These are phyloP conservation scores for Brassica balearica DNA, from an alignment of 441 rosid species.

Conservation along the genomic window DNA sequence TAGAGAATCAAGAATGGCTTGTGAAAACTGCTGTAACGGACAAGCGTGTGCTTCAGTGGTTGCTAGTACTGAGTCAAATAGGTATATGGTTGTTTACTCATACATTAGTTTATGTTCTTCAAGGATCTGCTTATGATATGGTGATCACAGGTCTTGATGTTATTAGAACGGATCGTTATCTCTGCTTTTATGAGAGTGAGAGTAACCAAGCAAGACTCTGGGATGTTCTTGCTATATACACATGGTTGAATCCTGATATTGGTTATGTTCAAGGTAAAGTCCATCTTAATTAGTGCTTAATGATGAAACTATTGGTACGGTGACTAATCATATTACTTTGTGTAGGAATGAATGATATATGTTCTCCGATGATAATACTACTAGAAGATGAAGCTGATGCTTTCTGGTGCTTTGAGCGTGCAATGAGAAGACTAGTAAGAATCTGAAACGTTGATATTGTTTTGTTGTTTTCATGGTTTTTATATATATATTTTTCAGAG, in stretches of 20 bases:
- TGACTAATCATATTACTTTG: not conserved
- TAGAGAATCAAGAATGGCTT: constrained; percentile 45
- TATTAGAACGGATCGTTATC: constrained; percentile 82
- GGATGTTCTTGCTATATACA: constrained; percentile 84
- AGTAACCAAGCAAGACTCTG: constrained; percentile 80
- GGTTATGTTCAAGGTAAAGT: constrained; percentile 86
- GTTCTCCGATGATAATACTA: constrained; percentile 91
- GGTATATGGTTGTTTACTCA: constrained; percentile 48
- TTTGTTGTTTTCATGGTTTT: constrained; percentile 15
- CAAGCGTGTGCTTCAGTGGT: constrained; percentile 75
- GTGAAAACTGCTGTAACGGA: constrained; percentile 49
- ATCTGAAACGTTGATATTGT: not conserved
- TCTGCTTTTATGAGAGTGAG: constrained; percentile 75
- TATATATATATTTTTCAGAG: too few relatives aligned
- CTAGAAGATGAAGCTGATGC: constrained; percentile 93
- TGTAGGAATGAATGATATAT: constrained; percentile 95
- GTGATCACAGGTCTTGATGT: constrained; percentile 92
- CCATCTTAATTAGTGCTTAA: constrained; percentile 10
- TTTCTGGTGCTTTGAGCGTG: constrained; percentile 95
- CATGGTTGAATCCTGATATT: constrained; percentile 88
- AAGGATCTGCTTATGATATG: constrained; percentile 6
- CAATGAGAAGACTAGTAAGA: constrained; percentile 89
- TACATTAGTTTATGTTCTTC: not conserved
- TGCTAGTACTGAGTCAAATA: constrained; percentile 79
- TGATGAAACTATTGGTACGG: not conserved